Conservation (phyloP, 192 early-diverging fungal species). For the Umbelopsis isabellina region DNA sequence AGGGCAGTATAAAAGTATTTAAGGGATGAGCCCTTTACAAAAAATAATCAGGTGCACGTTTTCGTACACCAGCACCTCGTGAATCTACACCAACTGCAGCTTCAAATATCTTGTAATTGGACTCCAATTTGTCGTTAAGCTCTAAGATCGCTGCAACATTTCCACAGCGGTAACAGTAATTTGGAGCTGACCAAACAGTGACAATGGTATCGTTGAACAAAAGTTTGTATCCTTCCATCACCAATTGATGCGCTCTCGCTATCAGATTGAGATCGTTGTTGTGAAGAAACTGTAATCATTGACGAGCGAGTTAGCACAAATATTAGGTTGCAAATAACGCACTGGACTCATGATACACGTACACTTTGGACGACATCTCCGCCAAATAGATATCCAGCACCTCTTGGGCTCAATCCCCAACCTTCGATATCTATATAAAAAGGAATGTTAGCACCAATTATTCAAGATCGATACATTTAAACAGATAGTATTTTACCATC, state of each 20-base stretch:
- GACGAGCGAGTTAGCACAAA: constrained; percentile 13
- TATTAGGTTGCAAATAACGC: neutral
- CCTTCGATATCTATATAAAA: constrained; percentile 64
- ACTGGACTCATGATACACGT: constrained; percentile 24
- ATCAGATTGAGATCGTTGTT: constrained; percentile 88
- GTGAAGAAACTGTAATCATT: constrained; percentile 61
- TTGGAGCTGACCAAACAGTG: constrained; percentile 99
- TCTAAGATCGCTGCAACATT: constrained; percentile 98
- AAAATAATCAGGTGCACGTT: constrained; percentile 93
- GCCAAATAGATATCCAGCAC: constrained; percentile 99
- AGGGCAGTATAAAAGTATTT: neutral
- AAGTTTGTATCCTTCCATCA: constrained; percentile 96
- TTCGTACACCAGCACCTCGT: constrained; percentile 78
- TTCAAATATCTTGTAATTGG: constrained; percentile 92
- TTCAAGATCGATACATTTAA: neutral
- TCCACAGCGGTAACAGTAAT: constrained; percentile 99
- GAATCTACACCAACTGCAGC: constrained; percentile 90
- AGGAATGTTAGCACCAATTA: neutral
- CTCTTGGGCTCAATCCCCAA: constrained; percentile 96
- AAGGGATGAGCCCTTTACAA: constrained; percentile 52
- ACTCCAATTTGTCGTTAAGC: constrained; percentile 86
- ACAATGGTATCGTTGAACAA: constrained; percentile 97
- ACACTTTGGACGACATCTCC: constrained; percentile 81
- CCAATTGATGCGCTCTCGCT: constrained; percentile 95
- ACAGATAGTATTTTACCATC: constrained; percentile 55